Evolutionary conservation across 2,329 filamentous ascomycete genomes (phyloP).

Genomic region (Penicillium sp.): DNA sequence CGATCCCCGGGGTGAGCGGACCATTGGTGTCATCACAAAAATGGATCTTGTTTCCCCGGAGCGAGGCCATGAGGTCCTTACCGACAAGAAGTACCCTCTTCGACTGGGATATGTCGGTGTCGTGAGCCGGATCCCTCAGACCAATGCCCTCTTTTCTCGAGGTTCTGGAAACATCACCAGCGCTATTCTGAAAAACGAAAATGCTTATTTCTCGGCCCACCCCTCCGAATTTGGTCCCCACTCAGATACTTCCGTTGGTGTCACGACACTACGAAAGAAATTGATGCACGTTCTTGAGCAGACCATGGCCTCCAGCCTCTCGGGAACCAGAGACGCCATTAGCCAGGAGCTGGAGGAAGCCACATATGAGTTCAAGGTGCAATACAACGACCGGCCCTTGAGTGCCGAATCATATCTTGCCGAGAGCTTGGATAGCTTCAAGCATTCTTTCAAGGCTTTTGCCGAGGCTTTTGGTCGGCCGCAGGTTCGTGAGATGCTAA

Average conservation of each 20-base stretch:
- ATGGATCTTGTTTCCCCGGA: constrained; percentile 93
- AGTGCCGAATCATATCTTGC: constrained; percentile 96
- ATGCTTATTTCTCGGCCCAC: constrained; percentile 82
- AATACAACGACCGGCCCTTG: constrained; percentile 94
- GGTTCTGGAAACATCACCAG: constrained; percentile 77
- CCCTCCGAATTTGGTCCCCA: constrained; percentile 76
- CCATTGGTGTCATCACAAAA: constrained; percentile 98
- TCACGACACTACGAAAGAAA: constrained; percentile 85
- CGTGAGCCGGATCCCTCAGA: constrained; percentile 76
- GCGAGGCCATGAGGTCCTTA: constrained; percentile 76
- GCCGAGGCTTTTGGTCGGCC: constrained; percentile 85
- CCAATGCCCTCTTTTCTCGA: constrained; percentile 75
- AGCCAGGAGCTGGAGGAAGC: constrained; percentile 94
- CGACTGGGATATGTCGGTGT: constrained; percentile 96
- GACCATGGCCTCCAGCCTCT: constrained; percentile 91
- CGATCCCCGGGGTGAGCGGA: constrained; percentile 90
- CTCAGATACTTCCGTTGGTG: constrained; percentile 76
- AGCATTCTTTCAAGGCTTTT: constrained; percentile 96
- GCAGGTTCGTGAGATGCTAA: constrained; percentile 86
- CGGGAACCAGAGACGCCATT: constrained; percentile 88
- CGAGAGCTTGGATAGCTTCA: constrained; percentile 93
- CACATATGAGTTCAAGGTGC: constrained; percentile 98
- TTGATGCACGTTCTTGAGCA: constrained; percentile 96
- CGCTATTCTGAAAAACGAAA: constrained; percentile 85
- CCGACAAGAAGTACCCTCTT: constrained; percentile 89